Evolutionary conservation across 2,329 filamentous ascomycete species (phyloP), one percentile per base, ranked within the genome.

Genomic region (Cladorrhinum sp.): DNA sequence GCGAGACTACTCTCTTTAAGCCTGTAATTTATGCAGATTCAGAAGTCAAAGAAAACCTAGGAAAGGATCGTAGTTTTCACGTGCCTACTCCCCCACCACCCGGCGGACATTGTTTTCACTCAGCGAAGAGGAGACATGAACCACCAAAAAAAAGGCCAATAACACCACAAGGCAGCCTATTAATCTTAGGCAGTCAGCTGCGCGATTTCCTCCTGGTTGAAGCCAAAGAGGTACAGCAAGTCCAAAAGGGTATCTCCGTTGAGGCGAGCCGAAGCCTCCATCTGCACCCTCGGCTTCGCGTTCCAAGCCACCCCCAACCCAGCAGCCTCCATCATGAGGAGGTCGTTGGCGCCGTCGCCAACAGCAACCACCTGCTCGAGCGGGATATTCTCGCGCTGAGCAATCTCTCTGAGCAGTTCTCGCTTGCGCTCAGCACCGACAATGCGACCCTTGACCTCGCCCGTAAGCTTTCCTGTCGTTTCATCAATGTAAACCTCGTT

Each of bases 221-320:
- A 86, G 0, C 91, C 91, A 70, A 94, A 86, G 20, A 95, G 73
- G 70, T 90, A 88, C 55, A 93, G 76, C 65, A 95, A 74, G 72
- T 94, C 90, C 68, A 88, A 73, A 72, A 95, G 74, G 65, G 81
- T 90, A 63, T 85, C 80, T 21, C 86, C 83, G 70, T 95, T 95
- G 63, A 95, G 74, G 48, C 89, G 80, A 14, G 87, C 86, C 26
- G 86, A 85, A 1, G 91, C 91, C 73, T 90, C 85, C 78, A 88
- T 84, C 76, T 95, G 91, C 59, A 95, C 91, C 61, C 86, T 81
- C 1, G 90, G 89, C 79, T 95, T 95, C 9, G 91, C 91, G 70
- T 93, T 91, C 82, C 91, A 93, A 1, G 91, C 91, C 2, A 95
- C 86, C 20, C 91, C 91, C 39, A 94, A 75, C 0, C 89, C 90